phyloP scores from a whole-genome alignment of 2,329 filamentous ascomycete genomes.

The Simplicillium aogashimaense region DNA sequence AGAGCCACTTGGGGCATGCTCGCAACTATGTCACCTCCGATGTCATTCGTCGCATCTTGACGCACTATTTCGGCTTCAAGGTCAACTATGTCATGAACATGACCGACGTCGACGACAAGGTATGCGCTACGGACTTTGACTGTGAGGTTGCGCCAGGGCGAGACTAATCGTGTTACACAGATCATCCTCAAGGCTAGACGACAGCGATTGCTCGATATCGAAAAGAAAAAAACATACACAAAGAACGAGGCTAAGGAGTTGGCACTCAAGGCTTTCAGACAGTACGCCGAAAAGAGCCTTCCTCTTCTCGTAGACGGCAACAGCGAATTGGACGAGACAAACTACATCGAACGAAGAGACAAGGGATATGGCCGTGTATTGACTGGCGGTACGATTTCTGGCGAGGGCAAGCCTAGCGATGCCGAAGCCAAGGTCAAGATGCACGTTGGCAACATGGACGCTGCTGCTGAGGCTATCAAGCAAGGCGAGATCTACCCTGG shows the following conservation, averaged over 20 bases:
- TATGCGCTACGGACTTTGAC: constrained; percentile 16
- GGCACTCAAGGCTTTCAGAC: constrained; percentile 41
- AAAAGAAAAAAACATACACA: constrained; percentile 57
- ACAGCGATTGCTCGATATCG: constrained; percentile 70
- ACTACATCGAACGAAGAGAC: constrained; percentile 40
- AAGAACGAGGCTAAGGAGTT: constrained; percentile 35
- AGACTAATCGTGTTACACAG: constrained; percentile 17
- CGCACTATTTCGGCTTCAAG: constrained; percentile 73
- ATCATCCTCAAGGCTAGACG: constrained; percentile 59
- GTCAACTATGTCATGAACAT: constrained; percentile 91
- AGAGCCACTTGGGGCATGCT: constrained; percentile 73
- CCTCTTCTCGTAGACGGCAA: constrained; percentile 37
- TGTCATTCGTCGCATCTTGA: constrained; percentile 73
- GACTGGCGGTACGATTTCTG: constrained; percentile 43
- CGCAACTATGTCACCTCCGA: constrained; percentile 88
- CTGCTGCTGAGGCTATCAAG: constrained; percentile 38
- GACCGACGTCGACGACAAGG: constrained; percentile 74
- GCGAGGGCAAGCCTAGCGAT: constrained; percentile 56
- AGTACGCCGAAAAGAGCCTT: constrained; percentile 45
- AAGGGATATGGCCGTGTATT: constrained; percentile 43
- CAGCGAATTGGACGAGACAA: constrained; percentile 33
- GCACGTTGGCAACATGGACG: constrained; percentile 60
- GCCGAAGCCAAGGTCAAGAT: constrained; percentile 83
- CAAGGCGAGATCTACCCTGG: constrained; percentile 41
- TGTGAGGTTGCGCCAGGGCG: background rate